Evolutionary conservation across 106 monocot species (phyloP).

Genomic region (Platanthera guangdongensis): DNA sequence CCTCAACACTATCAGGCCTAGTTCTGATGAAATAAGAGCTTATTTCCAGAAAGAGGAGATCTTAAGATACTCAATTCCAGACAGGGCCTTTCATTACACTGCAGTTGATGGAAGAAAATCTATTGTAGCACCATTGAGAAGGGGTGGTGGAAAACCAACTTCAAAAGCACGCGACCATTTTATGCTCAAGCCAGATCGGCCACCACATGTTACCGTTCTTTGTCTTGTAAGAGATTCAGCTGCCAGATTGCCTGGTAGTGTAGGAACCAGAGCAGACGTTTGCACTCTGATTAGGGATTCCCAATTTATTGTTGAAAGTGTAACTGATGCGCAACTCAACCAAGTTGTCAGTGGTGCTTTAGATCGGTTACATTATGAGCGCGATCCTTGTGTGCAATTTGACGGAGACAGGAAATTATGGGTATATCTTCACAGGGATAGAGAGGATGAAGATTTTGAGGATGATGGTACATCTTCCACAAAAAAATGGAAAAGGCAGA

Average conservation of each 20-base stretch:
- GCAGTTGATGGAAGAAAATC: slow-evolving; percentile 87
- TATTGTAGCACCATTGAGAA: slow-evolving; percentile 79
- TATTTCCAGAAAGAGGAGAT: slow-evolving; percentile 81
- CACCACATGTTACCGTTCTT: slow-evolving; percentile 90
- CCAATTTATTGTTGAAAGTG: slow-evolving; percentile 78
- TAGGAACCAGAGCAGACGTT: slow-evolving; percentile 94
- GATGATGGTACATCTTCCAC: slow-evolving; percentile 95
- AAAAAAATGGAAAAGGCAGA: slow-evolving; percentile 93
- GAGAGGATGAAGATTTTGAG: slow-evolving; percentile 97
- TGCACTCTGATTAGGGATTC: slow-evolving; percentile 88
- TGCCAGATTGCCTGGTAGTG: slow-evolving; percentile 83
- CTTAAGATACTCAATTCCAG: slow-evolving; percentile 82
- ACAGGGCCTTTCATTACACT: slow-evolving; percentile 84
- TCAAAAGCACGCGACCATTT: slow-evolving; percentile 96
- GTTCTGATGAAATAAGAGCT: slow-evolving; percentile 64
- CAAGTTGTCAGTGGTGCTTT: slow-evolving; percentile 94
- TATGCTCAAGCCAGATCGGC: slow-evolving; percentile 80
- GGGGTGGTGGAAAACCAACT: slow-evolving; percentile 88
- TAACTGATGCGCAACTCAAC: slow-evolving; percentile 64
- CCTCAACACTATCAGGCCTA: slow-evolving; percentile 64
- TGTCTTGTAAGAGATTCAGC: slow-evolving; percentile 94
- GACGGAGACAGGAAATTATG: slow-evolving; percentile 86
- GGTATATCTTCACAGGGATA: slow-evolving; percentile 85
- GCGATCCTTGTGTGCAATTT: slow-evolving; percentile 88
- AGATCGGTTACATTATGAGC: slow-evolving; percentile 91